A percentile compares a stretch with the other conserved stretches of the same genome.
Conservation (phyloP, 108 stramenopile species). For the Cyclostephanos invisitatus region DNA sequence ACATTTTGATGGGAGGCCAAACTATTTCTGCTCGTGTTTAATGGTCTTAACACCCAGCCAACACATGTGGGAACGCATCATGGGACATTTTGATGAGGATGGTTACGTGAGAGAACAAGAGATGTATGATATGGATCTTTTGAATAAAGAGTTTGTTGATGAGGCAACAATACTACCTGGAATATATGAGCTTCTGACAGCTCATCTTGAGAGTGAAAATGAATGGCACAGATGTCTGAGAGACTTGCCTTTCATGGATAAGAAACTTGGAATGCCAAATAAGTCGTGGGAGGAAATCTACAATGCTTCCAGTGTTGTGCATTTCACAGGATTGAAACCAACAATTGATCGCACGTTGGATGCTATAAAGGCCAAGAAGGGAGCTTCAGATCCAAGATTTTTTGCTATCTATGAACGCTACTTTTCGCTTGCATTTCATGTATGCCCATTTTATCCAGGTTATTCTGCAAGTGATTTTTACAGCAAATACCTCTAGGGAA, state of each 20-base stretch:
- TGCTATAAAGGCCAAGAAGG: neutral
- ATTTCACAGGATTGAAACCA: conserved; percentile 5
- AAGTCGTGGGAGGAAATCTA: conserved; percentile 1
- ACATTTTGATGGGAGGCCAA: neutral
- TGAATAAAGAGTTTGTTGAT: neutral
- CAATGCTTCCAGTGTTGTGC: neutral
- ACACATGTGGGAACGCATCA: conserved; percentile 4
- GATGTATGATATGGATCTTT: neutral
- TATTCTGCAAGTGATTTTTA: conserved; percentile 2
- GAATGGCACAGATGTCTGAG: neutral
- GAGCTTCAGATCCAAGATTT: neutral
- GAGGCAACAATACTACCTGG: neutral
- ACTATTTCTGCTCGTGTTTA: conserved; percentile 1
- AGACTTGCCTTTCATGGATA: neutral
- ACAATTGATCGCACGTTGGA: neutral
- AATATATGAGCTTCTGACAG: conserved; percentile 2
- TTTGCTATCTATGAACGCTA: conserved; percentile 2
- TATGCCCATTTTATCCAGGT: neutral
- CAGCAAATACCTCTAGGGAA: neutral
- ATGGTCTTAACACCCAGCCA: neutral
- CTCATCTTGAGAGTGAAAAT: neutral
- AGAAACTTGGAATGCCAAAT: conserved; percentile 4
- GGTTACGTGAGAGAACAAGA: neutral
- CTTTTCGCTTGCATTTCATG: neutral
- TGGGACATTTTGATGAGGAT: neutral